phyloP scores from a whole-genome alignment of 2,329 filamentous ascomycete species.

The Rhinocladiella similis region DNA sequence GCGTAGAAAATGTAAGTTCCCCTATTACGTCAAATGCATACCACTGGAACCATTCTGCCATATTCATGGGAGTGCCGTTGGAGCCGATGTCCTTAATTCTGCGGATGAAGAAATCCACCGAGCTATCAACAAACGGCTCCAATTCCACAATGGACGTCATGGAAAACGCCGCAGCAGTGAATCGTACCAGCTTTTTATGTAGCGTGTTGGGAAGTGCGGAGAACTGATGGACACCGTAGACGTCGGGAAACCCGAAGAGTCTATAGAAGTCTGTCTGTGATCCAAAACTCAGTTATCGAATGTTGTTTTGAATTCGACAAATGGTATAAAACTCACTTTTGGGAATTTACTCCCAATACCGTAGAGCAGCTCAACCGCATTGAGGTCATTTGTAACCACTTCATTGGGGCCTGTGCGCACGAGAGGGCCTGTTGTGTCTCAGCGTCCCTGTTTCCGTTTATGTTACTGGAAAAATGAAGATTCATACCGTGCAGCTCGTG shows the following conservation, averaged over 20 bases:
- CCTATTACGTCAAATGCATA: conserved; percentile 38
- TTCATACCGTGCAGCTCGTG: not conserved
- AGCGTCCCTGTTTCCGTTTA: not conserved
- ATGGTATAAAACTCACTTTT: not conserved
- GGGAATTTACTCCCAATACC: conserved; percentile 8
- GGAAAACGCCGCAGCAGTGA: not conserved
- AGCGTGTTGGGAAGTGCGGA: not conserved
- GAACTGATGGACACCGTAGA: conserved; percentile 9
- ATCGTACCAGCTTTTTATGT: no score
- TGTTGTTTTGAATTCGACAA: conserved; percentile 1
- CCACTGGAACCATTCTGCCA: conserved; percentile 32
- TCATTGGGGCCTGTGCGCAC: conserved; percentile 17
- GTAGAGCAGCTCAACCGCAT: conserved; percentile 10
- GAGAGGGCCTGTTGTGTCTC: conserved; percentile 1
- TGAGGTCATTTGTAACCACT: conserved; percentile 3
- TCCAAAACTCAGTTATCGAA: not conserved
- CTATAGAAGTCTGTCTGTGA: conserved; percentile 1
- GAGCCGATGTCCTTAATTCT: not conserved
- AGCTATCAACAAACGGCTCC: conserved; percentile 37
- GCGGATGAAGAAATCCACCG: conserved; percentile 29
- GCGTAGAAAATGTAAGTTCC: conserved; percentile 34
- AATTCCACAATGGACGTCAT: conserved; percentile 41
- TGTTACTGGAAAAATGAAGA: not conserved
- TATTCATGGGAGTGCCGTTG: conserved; percentile 3
- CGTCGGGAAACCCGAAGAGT: not conserved